These are phyloP conservation scores for Vaccinium vitisidaea DNA, from an alignment of 148 eudicot species.

Conservation along the genomic window DNA sequence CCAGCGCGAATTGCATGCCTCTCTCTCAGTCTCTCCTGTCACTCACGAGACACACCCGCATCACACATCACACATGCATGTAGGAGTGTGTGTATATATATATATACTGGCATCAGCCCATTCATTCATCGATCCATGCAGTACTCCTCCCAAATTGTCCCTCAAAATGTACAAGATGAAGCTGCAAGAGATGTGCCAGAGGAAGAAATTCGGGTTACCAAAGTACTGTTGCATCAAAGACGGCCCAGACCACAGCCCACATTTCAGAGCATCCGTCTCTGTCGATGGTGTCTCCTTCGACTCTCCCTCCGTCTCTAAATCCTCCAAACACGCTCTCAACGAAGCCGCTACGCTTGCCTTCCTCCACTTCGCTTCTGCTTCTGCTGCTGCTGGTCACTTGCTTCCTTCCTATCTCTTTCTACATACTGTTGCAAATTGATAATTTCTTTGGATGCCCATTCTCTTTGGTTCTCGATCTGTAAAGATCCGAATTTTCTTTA, in stretches of 20 bases:
- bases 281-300: slow-evolving; percentile 38
- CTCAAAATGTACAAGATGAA: slow-evolving; percentile 39
- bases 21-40: not conserved
- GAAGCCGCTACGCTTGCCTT: slow-evolving; percentile 42
- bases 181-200: slow-evolving; percentile 54
- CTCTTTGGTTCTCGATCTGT: too few species aligned
- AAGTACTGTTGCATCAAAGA: slow-evolving; percentile 31
- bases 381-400: not conserved
- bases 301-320: slow-evolving; percentile 24
- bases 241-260: slow-evolving; percentile 48
- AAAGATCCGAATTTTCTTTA: not conserved
- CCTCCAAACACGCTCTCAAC: slow-evolving; percentile 38
- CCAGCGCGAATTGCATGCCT: not conserved
- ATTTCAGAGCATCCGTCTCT: slow-evolving; percentile 47
- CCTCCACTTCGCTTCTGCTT: slow-evolving; percentile 25
- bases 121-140: not conserved
- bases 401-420: too few species aligned
- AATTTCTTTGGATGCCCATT: too few species aligned
- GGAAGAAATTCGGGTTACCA: slow-evolving; percentile 39
- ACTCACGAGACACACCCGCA: not conserved
- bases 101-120: not conserved
- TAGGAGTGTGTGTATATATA: not conserved
- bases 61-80: not conserved
- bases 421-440: too few species aligned
- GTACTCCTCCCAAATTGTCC: not conserved